Percentiles rank a stretch among this genome's conserved stretches.
phyloP scores from a whole-genome alignment of 176 grass and related monocot species.

The Saccharum officinarum region DNA sequence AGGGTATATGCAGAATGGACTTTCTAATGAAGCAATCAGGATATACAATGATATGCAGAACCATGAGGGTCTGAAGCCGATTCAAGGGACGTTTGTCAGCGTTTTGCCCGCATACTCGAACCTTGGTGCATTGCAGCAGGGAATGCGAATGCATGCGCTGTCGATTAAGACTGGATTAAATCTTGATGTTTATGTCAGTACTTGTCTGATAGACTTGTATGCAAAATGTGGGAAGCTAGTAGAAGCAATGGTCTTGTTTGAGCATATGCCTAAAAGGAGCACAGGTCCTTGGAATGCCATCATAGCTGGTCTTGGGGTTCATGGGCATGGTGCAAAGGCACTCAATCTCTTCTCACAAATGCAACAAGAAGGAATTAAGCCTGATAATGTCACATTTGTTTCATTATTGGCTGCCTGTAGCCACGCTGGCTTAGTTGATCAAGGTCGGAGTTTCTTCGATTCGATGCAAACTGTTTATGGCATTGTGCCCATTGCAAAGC shows the following conservation, averaged over 20 bases:
- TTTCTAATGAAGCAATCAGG: conserved; percentile 58
- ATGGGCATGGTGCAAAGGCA: conserved; percentile 55
- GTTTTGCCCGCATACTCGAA: conserved; percentile 68
- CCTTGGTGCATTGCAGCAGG: conserved; percentile 76
- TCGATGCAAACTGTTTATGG: conserved; percentile 50
- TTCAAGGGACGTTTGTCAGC: conserved; percentile 71
- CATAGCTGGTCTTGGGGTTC: conserved; percentile 62
- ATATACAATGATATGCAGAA: conserved; percentile 52
- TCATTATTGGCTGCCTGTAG: conserved; percentile 74
- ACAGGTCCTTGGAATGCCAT: conserved; percentile 71
- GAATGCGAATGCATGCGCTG: conserved; percentile 57
- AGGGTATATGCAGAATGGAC: conserved; percentile 69
- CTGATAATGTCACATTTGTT: conserved; percentile 77
- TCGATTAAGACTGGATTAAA: conserved; percentile 51
- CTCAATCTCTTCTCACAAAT: conserved; percentile 61
- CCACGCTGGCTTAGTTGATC: conserved; percentile 73
- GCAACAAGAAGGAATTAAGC: conserved; percentile 65
- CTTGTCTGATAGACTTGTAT: conserved; percentile 76
- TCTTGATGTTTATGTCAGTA: conserved; percentile 57
- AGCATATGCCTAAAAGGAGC: conserved; percentile 45
- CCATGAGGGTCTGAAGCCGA: conserved; percentile 38
- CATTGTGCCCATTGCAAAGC: conserved; percentile 49
- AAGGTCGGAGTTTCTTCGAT: conserved; percentile 58
- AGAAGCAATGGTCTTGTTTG: conserved; percentile 61
- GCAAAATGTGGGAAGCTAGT: conserved; percentile 69